Evolutionary conservation across 306 rosid species (phyloP).

Genomic region (Pterocarpus macrocarpus): DNA sequence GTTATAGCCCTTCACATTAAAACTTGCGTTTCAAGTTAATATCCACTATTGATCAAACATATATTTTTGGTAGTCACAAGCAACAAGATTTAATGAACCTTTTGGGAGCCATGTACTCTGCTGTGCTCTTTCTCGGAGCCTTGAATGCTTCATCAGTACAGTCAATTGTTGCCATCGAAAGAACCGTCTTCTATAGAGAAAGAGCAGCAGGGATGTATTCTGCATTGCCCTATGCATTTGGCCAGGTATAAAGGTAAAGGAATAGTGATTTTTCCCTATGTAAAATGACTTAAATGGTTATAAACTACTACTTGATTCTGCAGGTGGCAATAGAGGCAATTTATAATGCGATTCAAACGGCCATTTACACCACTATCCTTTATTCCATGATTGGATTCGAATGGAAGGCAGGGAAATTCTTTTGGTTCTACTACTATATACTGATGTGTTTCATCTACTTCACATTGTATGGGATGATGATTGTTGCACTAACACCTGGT

Average conservation of each 20-base stretch:
- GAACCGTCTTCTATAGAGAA: conserved; percentile 84
- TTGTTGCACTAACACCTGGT: conserved; percentile 74
- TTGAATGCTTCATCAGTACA: conserved; percentile 52
- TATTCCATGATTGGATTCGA: conserved; percentile 74
- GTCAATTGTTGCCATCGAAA: conserved; percentile 64
- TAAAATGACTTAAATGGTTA: background rate
- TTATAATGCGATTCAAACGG: conserved; percentile 60
- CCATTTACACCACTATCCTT: conserved; percentile 52
- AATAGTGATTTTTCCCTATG: background rate
- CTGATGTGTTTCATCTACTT: conserved; percentile 70
- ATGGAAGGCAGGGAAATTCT: conserved; percentile 61
- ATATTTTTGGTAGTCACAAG: conserved; percentile 8
- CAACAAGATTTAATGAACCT: conserved; percentile 54
- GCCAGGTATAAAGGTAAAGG: conserved; percentile 44
- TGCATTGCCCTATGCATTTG: conserved; percentile 52
- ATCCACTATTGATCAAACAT: background rate
- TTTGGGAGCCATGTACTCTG: conserved; percentile 73
- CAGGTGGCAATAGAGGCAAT: conserved; percentile 75
- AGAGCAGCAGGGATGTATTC: conserved; percentile 63
- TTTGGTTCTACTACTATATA: conserved; percentile 77
- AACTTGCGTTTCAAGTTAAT: conserved; percentile 27
- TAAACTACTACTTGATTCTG: background rate
- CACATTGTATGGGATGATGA: conserved; percentile 89
- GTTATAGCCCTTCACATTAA: conserved; percentile 6
- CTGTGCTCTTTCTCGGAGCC: conserved; percentile 50